Evolutionary conservation across 306 rosid genomes (phyloP), one percentile per base, ranked within the genome.

Genomic region (Cicer cuneatum): DNA sequence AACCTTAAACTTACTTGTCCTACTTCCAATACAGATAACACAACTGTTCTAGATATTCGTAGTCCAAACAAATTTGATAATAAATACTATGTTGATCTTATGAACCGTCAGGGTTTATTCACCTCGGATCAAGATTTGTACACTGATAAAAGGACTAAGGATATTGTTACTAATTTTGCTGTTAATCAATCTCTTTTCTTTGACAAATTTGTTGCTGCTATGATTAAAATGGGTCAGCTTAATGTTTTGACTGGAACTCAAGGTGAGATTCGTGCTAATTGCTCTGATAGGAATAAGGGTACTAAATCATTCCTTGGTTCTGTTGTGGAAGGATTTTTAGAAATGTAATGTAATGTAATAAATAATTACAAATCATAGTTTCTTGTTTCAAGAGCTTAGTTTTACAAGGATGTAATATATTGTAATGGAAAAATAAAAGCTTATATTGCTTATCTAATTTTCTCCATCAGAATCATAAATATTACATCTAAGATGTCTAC

Each of bases 141-240:
- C 78, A 83, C 80, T 0, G 72, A 81, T 33, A 68, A 69, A 7
- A 78, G 79, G 74, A 90, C 93, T 8, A 84, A 19, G 52, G 78
- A 12, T 57, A 86, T 85, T 10, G 96, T 90, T 21, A 80, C 37
- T 0, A 69, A 80, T 81, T 88, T 90, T 69, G 96, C 91, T 6
- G 70, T 70, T 1, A 57, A 90, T 45, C 84, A 90, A 53, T 49
- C 29, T 4, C 38, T 88, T 33, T 90, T 90, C 83, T 88, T 83
- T 18, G 83, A 86, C 14, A 78, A 85, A 68, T 90, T 90, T 71
- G 84, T 78, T 14, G 14, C 56, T n/a, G 87, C 89, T 2, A 87
- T 90, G 91, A 75, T 80, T n/a, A 88, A 85, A 43, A 90, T 88
- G 93, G 93, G 96, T 16, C 96, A 90, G 56, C 24, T 90, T 12